Base-by-base conservation (phyloP, 495 filamentous ascomycete species). In the Aspergillus sclerotiicarbonarius region DNA sequence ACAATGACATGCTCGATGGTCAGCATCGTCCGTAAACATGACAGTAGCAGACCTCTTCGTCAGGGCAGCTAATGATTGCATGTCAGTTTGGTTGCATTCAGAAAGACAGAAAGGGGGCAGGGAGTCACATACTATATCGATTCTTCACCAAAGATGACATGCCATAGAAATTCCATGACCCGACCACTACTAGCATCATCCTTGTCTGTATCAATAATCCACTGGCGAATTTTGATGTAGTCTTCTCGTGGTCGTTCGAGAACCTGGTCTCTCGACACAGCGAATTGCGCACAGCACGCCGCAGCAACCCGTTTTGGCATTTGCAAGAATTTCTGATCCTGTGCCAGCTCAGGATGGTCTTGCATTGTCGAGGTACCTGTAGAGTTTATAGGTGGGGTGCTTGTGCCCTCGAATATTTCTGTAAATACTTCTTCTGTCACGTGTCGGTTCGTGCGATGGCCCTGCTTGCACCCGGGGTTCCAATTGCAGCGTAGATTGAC, bases 121-220 rank as follows among this genome's bases (percentile, higher is more conserved):
- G 72, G 5, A 25, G 25, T 25, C 25, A 25, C 76, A 58, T 62
- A 79, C 74, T 79, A 79, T 19, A 81, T 70, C 4, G 74, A 68
- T 16, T 71, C 58, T 67, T 68, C 76, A 37, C 76, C 76, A 58
- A 90, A 91, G 31, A 90, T 76, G 56, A 80, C 83, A 67, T 87
- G 86, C 85, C 86, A 91, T 16, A 87, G 63, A 64, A 89, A 90
- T 71, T 90, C 88, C 82, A 86, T 87, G 1, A 89, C 80, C n/a
- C 89, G 77, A 0, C 89, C 89, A 4, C 83, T 82, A 33, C 84
- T 71, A 51, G 80, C 82, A 67, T 91, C 86, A 29, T 72, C 75
- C 51, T 81, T 66, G 19, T 80, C 72, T 10, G 84, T 88, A 19
- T 80, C 72, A 30, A 90, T 65, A 25, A 92, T 63, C 87, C 87